Percentiles rank a stretch among this genome's conserved stretches.
These are phyloP conservation scores for Aspergillus chevalieri DNA, from an alignment of 2,329 filamentous ascomycete genomes.

Conservation along the genomic window DNA sequence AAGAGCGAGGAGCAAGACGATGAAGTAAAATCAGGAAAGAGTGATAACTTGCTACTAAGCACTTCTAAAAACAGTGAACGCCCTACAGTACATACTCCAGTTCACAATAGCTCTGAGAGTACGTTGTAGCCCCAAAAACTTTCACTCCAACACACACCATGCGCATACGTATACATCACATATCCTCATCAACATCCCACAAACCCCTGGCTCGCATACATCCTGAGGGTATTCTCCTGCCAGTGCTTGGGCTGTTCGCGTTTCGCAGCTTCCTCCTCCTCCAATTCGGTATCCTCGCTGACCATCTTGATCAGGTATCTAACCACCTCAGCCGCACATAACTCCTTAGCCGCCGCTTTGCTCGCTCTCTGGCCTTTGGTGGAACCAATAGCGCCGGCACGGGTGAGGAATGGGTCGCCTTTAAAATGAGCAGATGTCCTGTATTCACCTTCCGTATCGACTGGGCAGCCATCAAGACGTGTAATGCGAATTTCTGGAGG, in stretches of 20 bases:
- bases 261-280: slow-evolving; percentile 4
- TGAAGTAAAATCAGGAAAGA: too few species aligned
- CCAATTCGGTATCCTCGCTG: slow-evolving; percentile 18
- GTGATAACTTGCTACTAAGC: too few species aligned
- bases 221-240: not conserved
- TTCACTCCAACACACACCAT: not conserved
- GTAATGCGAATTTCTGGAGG: slow-evolving; percentile 13
- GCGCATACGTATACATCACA: not conserved
- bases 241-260: slow-evolving; percentile 1
- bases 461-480: slow-evolving; percentile 4
- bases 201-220: not conserved
- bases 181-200: not conserved
- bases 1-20: too few species aligned
- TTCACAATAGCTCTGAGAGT: too few species aligned
- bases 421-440: slow-evolving; percentile 17
- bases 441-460: slow-evolving; percentile 11
- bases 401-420: slow-evolving; percentile 21
- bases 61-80: too few species aligned
- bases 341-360: slow-evolving; percentile 9
- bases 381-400: slow-evolving; percentile 23
- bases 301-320: slow-evolving; percentile 24
- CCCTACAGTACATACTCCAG: too few species aligned
- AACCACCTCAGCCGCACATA: slow-evolving; percentile 20
- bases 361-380: slow-evolving; percentile 5
- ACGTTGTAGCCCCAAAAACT: too few species aligned